Evolutionary conservation across 2,329 filamentous ascomycete genomes (phyloP).

Genomic region (Trichoderma sp.): DNA sequence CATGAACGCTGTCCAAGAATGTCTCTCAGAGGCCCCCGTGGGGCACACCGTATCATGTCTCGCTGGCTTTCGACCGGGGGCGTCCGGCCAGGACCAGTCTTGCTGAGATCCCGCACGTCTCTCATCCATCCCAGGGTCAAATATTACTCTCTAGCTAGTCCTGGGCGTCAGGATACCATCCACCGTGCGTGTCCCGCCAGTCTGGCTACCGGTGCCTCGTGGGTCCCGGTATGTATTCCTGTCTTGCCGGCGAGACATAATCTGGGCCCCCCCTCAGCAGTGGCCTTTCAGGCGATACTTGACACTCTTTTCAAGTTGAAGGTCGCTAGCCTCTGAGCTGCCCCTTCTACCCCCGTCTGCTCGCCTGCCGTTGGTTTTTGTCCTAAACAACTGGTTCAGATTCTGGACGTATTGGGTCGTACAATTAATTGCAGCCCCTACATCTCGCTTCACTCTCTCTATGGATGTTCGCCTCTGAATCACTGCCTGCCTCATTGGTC

Average conservation of each 20-base stretch:
- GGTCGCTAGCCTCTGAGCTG: slow-evolving; percentile 18
- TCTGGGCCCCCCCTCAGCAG: slow-evolving; percentile 30
- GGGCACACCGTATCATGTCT: slow-evolving; percentile 1
- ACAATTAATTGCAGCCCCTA: slow-evolving; percentile 38
- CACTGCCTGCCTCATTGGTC: slow-evolving; percentile 10
- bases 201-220: slow-evolving; percentile 37
- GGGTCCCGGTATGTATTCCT: slow-evolving; percentile 30
- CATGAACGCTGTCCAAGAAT: slow-evolving; percentile 6
- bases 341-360: slow-evolving; percentile 26
- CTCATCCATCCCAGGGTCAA: not conserved
- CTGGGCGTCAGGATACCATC: slow-evolving; percentile 1
- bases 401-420: slow-evolving; percentile 41
- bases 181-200: slow-evolving; percentile 35
- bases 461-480: slow-evolving; percentile 22
- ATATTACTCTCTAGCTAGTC: not conserved
- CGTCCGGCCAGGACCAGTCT: not conserved
- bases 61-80: slow-evolving; percentile 3
- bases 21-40: slow-evolving; percentile 2
- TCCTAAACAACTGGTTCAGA: slow-evolving; percentile 42
- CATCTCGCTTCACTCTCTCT: slow-evolving; percentile 32
- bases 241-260: slow-evolving; percentile 26
- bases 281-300: slow-evolving; percentile 23
- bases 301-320: slow-evolving; percentile 20
- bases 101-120: slow-evolving; percentile 9
- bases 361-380: slow-evolving; percentile 39